Evolutionary conservation across 108 stramenopile genomes (phyloP).

Genomic region (Licmophora abbreviata): DNA sequence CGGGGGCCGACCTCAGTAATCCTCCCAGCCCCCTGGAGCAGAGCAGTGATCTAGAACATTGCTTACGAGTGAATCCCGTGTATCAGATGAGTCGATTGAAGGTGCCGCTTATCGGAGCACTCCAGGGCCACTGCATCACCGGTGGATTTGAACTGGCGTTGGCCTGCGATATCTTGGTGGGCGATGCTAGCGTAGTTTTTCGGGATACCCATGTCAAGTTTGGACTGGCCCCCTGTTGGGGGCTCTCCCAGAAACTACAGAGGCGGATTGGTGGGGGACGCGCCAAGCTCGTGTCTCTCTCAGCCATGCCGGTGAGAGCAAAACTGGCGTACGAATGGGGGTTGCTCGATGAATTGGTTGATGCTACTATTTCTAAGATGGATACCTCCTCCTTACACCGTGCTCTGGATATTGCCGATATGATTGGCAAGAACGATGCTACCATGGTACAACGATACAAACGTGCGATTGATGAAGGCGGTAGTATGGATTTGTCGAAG

Average conservation of each 20-base stretch:
- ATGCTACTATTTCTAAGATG: too few relatives aligned
- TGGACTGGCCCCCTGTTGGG: conserved; percentile 51
- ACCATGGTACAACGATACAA: conserved; percentile 43
- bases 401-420: conserved; percentile 40
- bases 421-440: conserved; percentile 26
- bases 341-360: conserved; percentile 34
- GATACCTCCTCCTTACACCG: conserved; percentile 9
- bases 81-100: conserved; percentile 27
- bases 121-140: conserved; percentile 39
- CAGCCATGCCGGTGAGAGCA: conserved; percentile 25
- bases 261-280: conserved; percentile 33
- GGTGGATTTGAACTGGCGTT: conserved; percentile 51
- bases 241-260: conserved; percentile 31
- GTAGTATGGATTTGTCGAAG: conserved; percentile 9
- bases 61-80: conserved; percentile 29
- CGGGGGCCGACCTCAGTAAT: conserved; percentile 38
- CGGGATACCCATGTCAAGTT: conserved; percentile 55
- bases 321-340: conserved; percentile 32
- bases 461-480: conserved; percentile 43
- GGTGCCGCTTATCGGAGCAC: conserved; percentile 36
- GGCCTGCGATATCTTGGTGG: conserved; percentile 42
- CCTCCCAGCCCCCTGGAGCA: conserved; percentile 39
- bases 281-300: conserved; percentile 33
- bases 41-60: conserved; percentile 31
- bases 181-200: conserved; percentile 27